Base-by-base conservation (phyloP, 1,139 yeast species). In the Yamadazyma spencermartinsiae region DNA sequence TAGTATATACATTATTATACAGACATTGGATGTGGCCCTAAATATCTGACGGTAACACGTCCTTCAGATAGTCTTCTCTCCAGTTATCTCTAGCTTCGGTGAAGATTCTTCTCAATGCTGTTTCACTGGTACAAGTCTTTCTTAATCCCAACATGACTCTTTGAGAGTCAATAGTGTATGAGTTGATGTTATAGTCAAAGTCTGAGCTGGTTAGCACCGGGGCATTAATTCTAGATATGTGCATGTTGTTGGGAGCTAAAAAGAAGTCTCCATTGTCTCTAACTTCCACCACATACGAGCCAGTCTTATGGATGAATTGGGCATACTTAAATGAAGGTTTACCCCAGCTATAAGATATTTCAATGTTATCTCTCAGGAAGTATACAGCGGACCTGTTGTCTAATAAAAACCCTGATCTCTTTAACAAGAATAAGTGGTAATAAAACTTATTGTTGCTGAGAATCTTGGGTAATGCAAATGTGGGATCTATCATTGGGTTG, bases 221-320 rank as follows among this genome's bases (percentile, higher is more conserved):
- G 0, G 72, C 57, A 48, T 82, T 79, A 11, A 81, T 75, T 39
- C 92, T 65, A 0, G 86, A 74, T 35, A 85, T 76, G 55, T 84
- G 87, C 35, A 82, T 74, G 56, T 86, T 86, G 51, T 85, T 86
- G 2, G 95, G 95, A 0, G 90, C 92, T 52, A 90, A 65, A 47
- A 86, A 82, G 50, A 90, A 75, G 41, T 81, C 85, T 13, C 96
- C 95, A 48, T 82, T 83, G 33, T 81, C 88, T 45, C 92, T 69
- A 34, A 94, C 72, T 59, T 94, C 98, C 3, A 94, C 95, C 41
- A 94, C 79, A 48, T 90, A 87, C 1, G 87, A 81, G 1, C 98
- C 99, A 0, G 95, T 80, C 46, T 72, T 76, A 60, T 94, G 98
- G 39, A 94, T 82, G 54, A 85, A 94, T 60, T 94, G 98, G 1